These are phyloP conservation scores for Globisporangium irregulare DNA, from an alignment of 352 stramenopile species.

Conservation along the genomic window DNA sequence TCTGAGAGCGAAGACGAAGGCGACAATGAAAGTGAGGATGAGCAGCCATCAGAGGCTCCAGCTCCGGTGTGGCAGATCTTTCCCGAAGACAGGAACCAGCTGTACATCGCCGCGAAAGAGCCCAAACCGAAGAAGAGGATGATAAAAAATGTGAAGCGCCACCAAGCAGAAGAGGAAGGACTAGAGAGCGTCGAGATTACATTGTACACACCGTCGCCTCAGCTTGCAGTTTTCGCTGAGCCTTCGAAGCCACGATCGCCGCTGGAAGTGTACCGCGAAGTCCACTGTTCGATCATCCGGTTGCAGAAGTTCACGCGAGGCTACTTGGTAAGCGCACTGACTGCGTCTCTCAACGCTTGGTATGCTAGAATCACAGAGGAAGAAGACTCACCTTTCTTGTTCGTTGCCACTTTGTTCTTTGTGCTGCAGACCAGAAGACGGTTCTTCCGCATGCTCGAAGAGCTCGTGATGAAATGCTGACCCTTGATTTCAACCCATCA, in stretches of 20 bases:
- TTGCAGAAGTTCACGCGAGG: slow-evolving; percentile 25
- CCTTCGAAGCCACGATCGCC: background rate
- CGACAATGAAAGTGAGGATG: background rate
- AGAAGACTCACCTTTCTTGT: background rate
- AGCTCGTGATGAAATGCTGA: slow-evolving; percentile 26
- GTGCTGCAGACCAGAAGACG: slow-evolving; percentile 28
- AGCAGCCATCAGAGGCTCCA: background rate
- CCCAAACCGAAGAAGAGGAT: background rate
- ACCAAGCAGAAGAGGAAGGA: background rate
- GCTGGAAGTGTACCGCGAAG: slow-evolving; percentile 18
- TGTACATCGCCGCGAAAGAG: slow-evolving; percentile 14
- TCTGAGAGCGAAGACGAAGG: background rate
- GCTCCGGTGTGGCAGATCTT: slow-evolving; percentile 15
- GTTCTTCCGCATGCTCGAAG: slow-evolving; percentile 41
- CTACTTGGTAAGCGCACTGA: slow-evolving; percentile 22
- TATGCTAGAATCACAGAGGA: background rate
- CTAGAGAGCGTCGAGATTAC: background rate
- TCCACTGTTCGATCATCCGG: slow-evolving; percentile 17
- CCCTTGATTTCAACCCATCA: background rate
- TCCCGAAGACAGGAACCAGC: slow-evolving; percentile 9
- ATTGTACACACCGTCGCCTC: background rate
- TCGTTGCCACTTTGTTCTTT: background rate
- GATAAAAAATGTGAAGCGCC: too few species aligned
- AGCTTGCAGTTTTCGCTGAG: background rate
- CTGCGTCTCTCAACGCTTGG: background rate